Base-by-base conservation (phyloP, 768 basidiomycete species). In the Suillus occidentalis region DNA sequence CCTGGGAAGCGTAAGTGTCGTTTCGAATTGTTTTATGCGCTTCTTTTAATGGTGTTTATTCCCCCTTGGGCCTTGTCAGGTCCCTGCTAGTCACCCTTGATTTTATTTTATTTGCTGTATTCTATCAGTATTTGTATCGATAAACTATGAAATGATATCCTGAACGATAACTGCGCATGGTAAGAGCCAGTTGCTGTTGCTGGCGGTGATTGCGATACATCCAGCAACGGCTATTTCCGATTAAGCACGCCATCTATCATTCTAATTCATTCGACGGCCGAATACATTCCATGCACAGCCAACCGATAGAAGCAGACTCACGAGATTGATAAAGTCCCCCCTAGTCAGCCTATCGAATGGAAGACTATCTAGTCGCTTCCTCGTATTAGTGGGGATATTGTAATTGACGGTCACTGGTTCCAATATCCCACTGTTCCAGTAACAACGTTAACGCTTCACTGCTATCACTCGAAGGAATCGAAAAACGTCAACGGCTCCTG, bases 1-100 rank as follows among this genome's bases (percentile, higher is more conserved):
- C 20, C 0, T 59, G 18, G 0, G 16, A 28, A 53, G 58, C 39
- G 43, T 70, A 10, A 84, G 62, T 66, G 18, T 62, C 4, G 1
- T 0, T 5, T 49, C 63, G 31, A 34, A 45, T n/a, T 34, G 43
- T 36, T 13, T 8, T 57, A 12, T 55, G 66, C 34, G 16, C 18
- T 20, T 2, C 31, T 25, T 16, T 20, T 45, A 9, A 55, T 45
- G 53, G 13, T 25, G 49, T 58, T n/a, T 49, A 12, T 39, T 62
- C 34, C 36, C 31, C 22, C 6, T n/a, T n/a, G n/a, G n/a, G n/a
- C n/a, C n/a, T n/a, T 55, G 39, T 4, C 20, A 31, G 50, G n/a
- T 18, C 58, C 50, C 39, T 13, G 20, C 49, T 59, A 9, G 13
- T 2, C 22, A 39, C 61, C 61, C 22, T 28, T 55, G 10, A 61